Evolutionary conservation across 148 eudicot genomes (phyloP).

Genomic region (Spergularia bocconei): DNA sequence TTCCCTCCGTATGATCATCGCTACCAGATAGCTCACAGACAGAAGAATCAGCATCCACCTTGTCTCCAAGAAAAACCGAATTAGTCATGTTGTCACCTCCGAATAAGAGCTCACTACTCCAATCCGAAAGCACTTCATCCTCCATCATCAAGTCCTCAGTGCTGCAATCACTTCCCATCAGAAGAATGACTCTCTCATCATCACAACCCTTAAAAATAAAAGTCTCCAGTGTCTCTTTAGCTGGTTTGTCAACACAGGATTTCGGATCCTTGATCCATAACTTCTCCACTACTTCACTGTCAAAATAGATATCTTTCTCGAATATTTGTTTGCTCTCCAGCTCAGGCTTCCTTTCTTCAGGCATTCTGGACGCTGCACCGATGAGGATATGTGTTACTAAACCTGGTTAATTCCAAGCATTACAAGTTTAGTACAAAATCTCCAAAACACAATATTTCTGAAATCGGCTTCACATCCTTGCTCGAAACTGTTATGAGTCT

Average conservation of each 20-base stretch:
- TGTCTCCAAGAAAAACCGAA: constrained; percentile 1
- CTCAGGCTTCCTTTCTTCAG: constrained; percentile 20
- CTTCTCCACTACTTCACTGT: constrained; percentile 16
- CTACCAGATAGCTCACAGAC: background rate
- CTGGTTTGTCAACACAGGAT: constrained; percentile 9
- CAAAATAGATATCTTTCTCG: constrained; percentile 12
- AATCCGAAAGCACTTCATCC: constrained; percentile 17
- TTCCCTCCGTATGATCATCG: background rate
- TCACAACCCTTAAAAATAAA: constrained; percentile 3
- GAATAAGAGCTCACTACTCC: constrained; percentile 17
- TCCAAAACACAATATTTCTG: background rate
- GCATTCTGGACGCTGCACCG: constrained; percentile 12
- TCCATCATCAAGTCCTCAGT: constrained; percentile 29
- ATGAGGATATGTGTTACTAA: constrained; percentile 1
- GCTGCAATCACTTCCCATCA: constrained; percentile 26
- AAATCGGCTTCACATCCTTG: background rate
- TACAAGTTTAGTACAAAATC: background rate
- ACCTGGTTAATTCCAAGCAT: constrained; percentile 8
- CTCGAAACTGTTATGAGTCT: background rate
- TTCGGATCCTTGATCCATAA: constrained; percentile 23
- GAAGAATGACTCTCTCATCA: constrained; percentile 19
- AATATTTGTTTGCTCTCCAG: constrained; percentile 7
- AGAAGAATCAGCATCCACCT: background rate
- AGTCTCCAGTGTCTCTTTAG: constrained; percentile 12
- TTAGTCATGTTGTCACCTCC: constrained; percentile 7